Conservation (phyloP, 352 stramenopile species). For the Globisporangium orthogonon region DNA sequence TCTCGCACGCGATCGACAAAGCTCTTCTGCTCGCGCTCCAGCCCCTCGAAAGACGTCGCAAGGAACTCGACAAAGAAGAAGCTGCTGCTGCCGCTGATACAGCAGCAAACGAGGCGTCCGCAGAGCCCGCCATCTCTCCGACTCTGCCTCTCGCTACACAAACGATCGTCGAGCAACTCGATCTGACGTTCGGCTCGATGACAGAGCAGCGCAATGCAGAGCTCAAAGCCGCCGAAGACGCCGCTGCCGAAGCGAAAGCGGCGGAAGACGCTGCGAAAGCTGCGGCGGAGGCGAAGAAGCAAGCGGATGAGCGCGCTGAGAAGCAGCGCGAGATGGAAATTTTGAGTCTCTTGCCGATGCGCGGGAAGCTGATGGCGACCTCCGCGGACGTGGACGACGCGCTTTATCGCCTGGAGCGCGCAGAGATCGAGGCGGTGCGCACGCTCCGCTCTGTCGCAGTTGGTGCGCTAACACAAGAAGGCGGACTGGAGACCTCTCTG, state of each 20-base stretch:
- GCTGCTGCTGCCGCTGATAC: conserved; percentile 12
- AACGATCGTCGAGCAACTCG: conserved; percentile 37
- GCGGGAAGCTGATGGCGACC: conserved; percentile 33
- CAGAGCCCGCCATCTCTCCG: neutral
- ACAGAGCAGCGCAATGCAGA: conserved; percentile 24
- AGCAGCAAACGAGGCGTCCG: conserved; percentile 4
- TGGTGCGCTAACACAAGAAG: neutral
- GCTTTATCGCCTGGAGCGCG: conserved; percentile 29
- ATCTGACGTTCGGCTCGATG: conserved; percentile 34
- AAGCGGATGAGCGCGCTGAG: conserved; percentile 17
- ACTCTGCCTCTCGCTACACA: conserved; percentile 24
- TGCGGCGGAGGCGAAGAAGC: conserved; percentile 29
- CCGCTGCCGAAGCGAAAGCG: conserved; percentile 20
- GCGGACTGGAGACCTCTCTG: too few species aligned
- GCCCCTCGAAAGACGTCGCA: conserved; percentile 34
- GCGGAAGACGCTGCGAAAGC: conserved; percentile 37
- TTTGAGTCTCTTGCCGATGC: conserved; percentile 34
- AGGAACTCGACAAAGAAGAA: conserved; percentile 26
- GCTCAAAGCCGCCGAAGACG: conserved; percentile 24
- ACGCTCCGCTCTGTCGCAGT: conserved; percentile 1
- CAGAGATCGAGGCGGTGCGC: conserved; percentile 12
- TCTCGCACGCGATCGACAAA: conserved; percentile 35
- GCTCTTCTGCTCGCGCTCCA: conserved; percentile 37
- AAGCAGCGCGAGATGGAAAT: conserved; percentile 37
- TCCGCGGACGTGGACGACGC: conserved; percentile 39